Percentiles rank a stretch among this genome's conserved stretches.
These are phyloP conservation scores for Lactarius sp. DNA, from an alignment of 768 basidiomycete species.

Conservation along the genomic window DNA sequence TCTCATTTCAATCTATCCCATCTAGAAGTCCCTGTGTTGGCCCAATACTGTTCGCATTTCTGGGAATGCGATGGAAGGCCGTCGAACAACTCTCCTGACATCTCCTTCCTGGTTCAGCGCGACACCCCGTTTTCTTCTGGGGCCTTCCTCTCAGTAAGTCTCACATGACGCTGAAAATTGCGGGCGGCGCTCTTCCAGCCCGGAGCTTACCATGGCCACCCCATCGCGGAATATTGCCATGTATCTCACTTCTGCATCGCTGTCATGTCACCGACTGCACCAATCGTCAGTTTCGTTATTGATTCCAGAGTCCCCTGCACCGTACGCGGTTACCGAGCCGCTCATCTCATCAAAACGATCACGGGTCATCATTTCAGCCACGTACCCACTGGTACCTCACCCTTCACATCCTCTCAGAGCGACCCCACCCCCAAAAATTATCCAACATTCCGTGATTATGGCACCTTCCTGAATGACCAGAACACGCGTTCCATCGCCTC, in stretches of 20 bases:
- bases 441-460: background rate
- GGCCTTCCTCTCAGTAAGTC: background rate
- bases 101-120: background rate
- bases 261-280: background rate
- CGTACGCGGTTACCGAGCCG: background rate
- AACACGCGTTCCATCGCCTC: background rate
- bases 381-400: too few relatives aligned
- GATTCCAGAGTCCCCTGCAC: too few relatives aligned
- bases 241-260: background rate
- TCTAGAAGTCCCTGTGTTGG: background rate
- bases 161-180: constrained; percentile 1
- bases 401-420: background rate
- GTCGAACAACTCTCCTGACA: background rate
- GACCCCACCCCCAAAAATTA: background rate
- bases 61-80: background rate
- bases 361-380: background rate
- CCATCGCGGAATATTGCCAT: background rate
- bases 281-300: background rate
- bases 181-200: background rate
- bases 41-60: background rate
- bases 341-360: background rate
- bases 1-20: background rate
- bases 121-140: background rate
- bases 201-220: background rate
- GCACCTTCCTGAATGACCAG: background rate